Base-by-base conservation (phyloP, 768 basidiomycete species). In the Rhizopogon roseolus region DNA sequence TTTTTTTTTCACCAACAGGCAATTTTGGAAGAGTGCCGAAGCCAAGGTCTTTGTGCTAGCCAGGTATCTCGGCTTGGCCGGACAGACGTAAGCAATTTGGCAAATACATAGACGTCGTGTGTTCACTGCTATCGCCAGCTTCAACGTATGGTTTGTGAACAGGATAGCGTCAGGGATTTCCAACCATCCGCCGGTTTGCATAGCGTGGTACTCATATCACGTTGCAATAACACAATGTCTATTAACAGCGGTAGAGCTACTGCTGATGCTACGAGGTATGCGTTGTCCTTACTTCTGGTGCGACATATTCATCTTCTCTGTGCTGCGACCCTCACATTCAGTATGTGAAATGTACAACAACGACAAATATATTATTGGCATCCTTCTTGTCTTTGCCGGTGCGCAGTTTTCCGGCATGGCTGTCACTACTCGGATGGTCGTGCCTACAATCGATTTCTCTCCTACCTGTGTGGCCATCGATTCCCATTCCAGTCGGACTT, bases 201-300 rank as follows among this genome's bases (percentile, higher is more conserved):
- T n/a, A n/a, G n/a, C n/a, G 5, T 66, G 65, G 65, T 59, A 55
- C 27, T 8, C 3, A 1, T 66, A 56, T 48, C 63, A 66, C 49
- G 55, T 59, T 3, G 0, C 25, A 9, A 14, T 44, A 5, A 16
- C 60, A 11, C 63, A 66, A 39, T 8, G 49, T n/a, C 49, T 66
- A 10, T 52, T 66, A 3, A 1, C 19, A 14, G 38, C 43, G 9
- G 61, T 49, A 1, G 55, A 62, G 49, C 22, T 9, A 4, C 19
- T 60, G 9, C 48, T 64, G 13, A 60, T 64, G 56, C 52, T 13
- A 22, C 61, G 54, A 25, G 28, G 64, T 65, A 54, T 34, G 64
- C 57, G 19, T 29, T 4, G 5, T 10, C 22, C 19, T 11, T 27
- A n/a, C 41, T 50, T 29, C 29, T 29, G 19, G 29, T 4, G 9